Evolutionary conservation across 768 basidiomycete genomes (phyloP).

Genomic region (Suillus weaverae): DNA sequence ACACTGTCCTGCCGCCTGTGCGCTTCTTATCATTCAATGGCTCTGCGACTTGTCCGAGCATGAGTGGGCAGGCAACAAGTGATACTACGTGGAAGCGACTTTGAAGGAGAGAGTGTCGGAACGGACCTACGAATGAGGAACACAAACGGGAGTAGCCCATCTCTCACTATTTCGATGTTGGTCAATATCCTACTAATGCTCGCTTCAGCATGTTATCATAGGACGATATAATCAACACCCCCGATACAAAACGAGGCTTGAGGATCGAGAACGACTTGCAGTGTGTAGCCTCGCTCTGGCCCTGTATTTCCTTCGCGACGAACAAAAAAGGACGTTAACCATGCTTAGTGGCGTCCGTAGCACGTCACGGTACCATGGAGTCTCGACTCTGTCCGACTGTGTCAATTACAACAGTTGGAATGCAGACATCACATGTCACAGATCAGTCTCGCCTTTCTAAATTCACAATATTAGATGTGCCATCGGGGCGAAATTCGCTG

Average conservation of each 20-base stretch:
- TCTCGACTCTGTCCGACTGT: background rate
- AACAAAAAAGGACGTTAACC: background rate
- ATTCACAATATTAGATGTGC: background rate
- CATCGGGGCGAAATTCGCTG: background rate
- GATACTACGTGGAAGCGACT: constrained; percentile 78
- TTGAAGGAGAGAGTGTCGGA: constrained; percentile 53
- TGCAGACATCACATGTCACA: background rate
- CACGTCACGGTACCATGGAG: background rate
- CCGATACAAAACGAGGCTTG: background rate
- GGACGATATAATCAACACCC: background rate
- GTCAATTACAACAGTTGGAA: background rate
- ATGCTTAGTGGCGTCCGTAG: background rate
- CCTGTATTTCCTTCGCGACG: background rate
- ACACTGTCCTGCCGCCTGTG: constrained; percentile 81
- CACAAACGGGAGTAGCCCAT: background rate
- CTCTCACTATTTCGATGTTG: background rate
- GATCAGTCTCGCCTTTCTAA: background rate
- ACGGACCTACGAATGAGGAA: background rate
- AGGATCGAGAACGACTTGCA: no score
- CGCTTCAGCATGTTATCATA: background rate
- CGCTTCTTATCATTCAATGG: constrained; percentile 76
- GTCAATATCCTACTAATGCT: background rate
- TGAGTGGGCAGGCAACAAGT: constrained; percentile 82
- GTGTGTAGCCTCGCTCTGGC: background rate
- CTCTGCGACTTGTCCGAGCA: constrained; percentile 94